These are phyloP conservation scores for Kockiozyma suomiensis DNA, from an alignment of 805 yeast species.

Conservation along the genomic window DNA sequence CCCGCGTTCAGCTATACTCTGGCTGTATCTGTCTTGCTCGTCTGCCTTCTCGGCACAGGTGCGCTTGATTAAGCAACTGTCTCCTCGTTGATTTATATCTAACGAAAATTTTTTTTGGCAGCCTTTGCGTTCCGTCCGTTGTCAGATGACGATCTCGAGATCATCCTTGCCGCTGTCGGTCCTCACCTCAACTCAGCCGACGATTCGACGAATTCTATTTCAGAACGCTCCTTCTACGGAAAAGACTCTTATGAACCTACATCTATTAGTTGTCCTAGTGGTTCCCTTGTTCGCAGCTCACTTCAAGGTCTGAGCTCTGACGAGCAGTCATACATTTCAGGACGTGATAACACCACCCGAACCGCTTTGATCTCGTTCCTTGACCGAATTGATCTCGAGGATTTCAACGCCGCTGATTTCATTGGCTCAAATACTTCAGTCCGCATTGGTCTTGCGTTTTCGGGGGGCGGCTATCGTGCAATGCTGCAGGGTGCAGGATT, in stretches of 20 bases:
- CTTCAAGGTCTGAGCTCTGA: constrained; percentile 12
- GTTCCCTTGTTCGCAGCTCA: constrained; percentile 22
- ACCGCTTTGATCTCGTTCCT: constrained; percentile 48
- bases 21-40: background rate
- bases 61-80: background rate
- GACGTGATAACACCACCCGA: constrained; percentile 26
- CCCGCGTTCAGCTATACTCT: background rate
- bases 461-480: constrained; percentile 93
- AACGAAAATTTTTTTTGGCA: background rate
- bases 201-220: background rate
- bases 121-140: background rate
- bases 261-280: constrained; percentile 9
- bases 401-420: constrained; percentile 48
- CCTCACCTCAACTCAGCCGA: background rate
- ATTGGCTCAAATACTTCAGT: constrained; percentile 36
- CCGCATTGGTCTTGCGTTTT: constrained; percentile 53
- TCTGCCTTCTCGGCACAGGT: background rate
- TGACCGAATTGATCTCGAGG: constrained; percentile 50
- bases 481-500: constrained; percentile 83
- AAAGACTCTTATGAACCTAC: constrained; percentile 6
- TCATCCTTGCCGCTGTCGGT: background rate
- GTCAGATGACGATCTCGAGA: constrained; percentile 3
- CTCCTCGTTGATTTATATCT: no score
- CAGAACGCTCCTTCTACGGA: background rate
- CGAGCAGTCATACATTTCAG: constrained; percentile 36